phyloP scores from a whole-genome alignment of 371 early-diverging fungal species.

The Syncephalastrum contaminatum region DNA sequence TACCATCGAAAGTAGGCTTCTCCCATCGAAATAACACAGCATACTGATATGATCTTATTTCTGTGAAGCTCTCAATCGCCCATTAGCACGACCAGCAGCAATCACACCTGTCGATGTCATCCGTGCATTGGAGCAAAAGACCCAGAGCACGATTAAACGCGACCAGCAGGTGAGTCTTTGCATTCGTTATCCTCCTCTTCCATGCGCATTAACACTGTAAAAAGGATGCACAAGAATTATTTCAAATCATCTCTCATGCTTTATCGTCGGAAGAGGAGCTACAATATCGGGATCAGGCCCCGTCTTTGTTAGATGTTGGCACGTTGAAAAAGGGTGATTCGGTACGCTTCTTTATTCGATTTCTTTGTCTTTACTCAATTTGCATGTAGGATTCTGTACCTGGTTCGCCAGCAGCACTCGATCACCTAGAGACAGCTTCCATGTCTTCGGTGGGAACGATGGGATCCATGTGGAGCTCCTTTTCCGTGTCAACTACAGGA shows the following conservation, averaged over 20 bases:
- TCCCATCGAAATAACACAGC: too few relatives aligned
- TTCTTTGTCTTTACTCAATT: too few relatives aligned
- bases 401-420: constrained; percentile 23
- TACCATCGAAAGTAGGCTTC: constrained; percentile 44
- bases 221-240: constrained; percentile 94
- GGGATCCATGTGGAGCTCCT: constrained; percentile 55
- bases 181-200: neutral
- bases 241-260: constrained; percentile 82
- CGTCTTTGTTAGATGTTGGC: constrained; percentile 40
- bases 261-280: constrained; percentile 71
- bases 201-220: constrained; percentile 14
- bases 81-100: constrained; percentile 36
- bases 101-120: constrained; percentile 41
- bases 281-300: constrained; percentile 36
- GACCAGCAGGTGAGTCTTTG: constrained; percentile 40
- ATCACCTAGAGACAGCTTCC: constrained; percentile 47
- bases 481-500: constrained; percentile 50
- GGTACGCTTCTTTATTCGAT: constrained; percentile 2
- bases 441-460: constrained; percentile 30
- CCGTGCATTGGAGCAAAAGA: constrained; percentile 41
- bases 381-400: constrained; percentile 9
- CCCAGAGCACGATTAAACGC: constrained; percentile 40
- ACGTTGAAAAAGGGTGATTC: constrained; percentile 24
- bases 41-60: too few relatives aligned
- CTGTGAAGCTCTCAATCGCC: constrained; percentile 28